Evolutionary conservation across 768 basidiomycete genomes (phyloP), one percentile per base, ranked within the genome.

Genomic region (Xerocomus brunneocitrinus): DNA sequence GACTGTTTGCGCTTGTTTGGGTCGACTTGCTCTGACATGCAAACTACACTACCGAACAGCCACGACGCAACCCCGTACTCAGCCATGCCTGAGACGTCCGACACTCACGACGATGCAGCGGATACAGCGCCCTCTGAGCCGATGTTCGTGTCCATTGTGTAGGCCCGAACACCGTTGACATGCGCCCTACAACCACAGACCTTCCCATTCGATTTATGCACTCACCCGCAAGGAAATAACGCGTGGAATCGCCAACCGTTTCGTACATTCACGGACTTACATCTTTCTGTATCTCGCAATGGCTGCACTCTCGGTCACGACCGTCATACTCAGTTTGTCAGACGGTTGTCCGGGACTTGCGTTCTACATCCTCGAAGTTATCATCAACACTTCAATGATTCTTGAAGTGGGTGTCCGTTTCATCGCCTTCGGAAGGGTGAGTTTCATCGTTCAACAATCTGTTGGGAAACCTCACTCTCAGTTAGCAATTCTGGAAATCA

Each of bases 401-500:
- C 68, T 88, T 25, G 97, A 99, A 75, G 97, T 99, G 16, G 79
- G 78, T 1, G 89, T 95, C 54, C 84, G 97, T 38, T 87, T 98
- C 67, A 76, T 98, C 53, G 97, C 97, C 2, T 89, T 97, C 63
- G 95, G 95, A 56, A 81, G 83, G 70, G 95, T 98, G 63, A 64
- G 91, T 76, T 14, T 9, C 28, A 5, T 42, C 28, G 13, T 16
- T 50, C 28, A n/a, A n/a, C 39, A 4, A 10, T 3, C 7, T 27
- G 12, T 42, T 14, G 39, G 39, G n/a, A 24, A 50, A 22, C 25
- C 52, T 64, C 22, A 60, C 44, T 28, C 14, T 14, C 9, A 14
- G 14, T 25, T 66, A 95, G 93, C 89, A 93, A 91, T 97, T 97
- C 76, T 95, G 91, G 91, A 89, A 82, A 67, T 90, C 91, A n/a